Base-by-base conservation (phyloP, 441 rosid species). In the Mallotus repandus region DNA sequence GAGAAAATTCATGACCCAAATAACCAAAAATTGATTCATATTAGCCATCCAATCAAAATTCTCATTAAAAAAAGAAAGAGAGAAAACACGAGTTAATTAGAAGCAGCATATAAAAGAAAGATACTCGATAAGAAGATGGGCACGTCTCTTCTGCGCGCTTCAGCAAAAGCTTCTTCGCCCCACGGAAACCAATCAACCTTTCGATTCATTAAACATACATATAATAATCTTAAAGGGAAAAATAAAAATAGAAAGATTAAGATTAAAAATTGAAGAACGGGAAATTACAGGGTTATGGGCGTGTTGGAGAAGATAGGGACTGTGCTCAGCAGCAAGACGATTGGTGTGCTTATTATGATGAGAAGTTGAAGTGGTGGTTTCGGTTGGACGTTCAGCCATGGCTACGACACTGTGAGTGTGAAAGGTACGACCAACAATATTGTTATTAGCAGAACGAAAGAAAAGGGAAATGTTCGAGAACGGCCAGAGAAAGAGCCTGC, bases 101-200 rank as follows among this genome's bases (percentile, higher is more conserved):
- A 60, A 50, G n/a, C 4, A 45, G 21, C 22, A 35, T 16, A 49
- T n/a, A 76, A 22, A 71, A 68, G 50, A n/a, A 43, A 50, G 70
- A 61, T 83, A 95, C 99, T 91, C 66, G 98, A 95, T 77, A 95
- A 84, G 89, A 95, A 95, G 84, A 95, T 91, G 50, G 99, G 99
- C 12, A 88, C 93, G 66, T 91, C 91, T 81, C 97, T 85, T 78
- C 80, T 87, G 66, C 82, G 83, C 35, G 99, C 98, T 85, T 84
- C 89, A 18, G 89, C 83, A 56, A 94, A 94, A 81, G 99, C 99
- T 78, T 91, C 97, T 52, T 90, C 98, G 18, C 93, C 89, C 99
- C 99, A 95, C 65, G 97, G 96, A 79, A 88, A 89, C 99, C 98
- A 95, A 84, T 91, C 84, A 74, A 95, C 98, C 99, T 94, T 72